Evolutionary conservation across 805 yeast species (phyloP).

Genomic region (Barnettozyma populi): DNA sequence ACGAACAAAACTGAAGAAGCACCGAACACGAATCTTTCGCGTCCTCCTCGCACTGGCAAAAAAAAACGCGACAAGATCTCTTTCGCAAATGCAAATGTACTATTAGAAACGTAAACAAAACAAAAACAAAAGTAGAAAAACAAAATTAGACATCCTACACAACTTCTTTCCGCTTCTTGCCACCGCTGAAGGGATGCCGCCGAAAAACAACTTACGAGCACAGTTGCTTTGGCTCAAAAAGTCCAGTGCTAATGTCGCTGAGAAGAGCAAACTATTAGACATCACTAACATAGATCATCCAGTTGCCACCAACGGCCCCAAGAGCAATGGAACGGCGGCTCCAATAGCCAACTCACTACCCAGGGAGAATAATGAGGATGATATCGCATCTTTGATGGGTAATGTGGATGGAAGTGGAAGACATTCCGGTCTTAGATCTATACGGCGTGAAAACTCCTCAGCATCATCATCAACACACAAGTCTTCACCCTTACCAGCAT

Average conservation of each 20-base stretch:
- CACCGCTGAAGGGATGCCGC: conserved; percentile 8
- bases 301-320: not conserved
- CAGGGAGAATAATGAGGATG: not conserved
- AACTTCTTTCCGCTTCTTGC: not conserved
- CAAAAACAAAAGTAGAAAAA: not conserved
- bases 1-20: not conserved
- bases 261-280: conserved; percentile 12
- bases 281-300: conserved; percentile 6
- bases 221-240: conserved; percentile 25
- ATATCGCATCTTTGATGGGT: conserved; percentile 6
- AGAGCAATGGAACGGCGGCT: not conserved
- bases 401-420: conserved; percentile 12
- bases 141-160: not conserved
- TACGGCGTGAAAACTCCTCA: conserved; percentile 16
- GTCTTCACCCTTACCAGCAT: conserved; percentile 18
- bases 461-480: conserved; percentile 7
- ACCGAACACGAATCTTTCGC: conserved; percentile 4
- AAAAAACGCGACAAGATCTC: not conserved
- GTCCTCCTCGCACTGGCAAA: not conserved
- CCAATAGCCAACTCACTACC: not conserved
- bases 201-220: conserved; percentile 25
- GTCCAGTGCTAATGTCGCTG: conserved; percentile 21
- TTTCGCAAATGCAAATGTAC: not conserved
- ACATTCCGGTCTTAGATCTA: conserved; percentile 16
- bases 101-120: not conserved